Base-by-base conservation (phyloP, 371 early-diverging fungal species). In the Mortierella sp. region DNA sequence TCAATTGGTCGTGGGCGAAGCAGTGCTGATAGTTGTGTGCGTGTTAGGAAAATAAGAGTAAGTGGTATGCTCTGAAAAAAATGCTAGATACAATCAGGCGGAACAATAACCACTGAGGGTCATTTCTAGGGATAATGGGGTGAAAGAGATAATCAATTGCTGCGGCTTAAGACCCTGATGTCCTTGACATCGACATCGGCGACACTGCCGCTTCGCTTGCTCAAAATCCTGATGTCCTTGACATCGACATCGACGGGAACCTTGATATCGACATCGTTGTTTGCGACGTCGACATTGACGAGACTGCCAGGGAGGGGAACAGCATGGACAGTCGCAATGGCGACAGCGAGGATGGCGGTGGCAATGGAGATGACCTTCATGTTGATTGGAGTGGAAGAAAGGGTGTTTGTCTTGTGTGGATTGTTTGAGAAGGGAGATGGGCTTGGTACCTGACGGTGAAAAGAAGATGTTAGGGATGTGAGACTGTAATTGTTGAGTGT, bases 281-380 rank as follows among this genome's bases (percentile, higher is more conserved):
- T 3, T 11, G 45, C 2, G 64, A 47, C 64, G 1, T 9, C 11
- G 26, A 45, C 11, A 39, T 45, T 7, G 61, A 44, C 37, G 22
- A 22, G 37, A 7, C 19, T 10, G n/a, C 34, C 37, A 16, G 48
- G 47, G 31, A 73, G 9, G 40, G 79, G 73, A 4, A 67, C 63
- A 14, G 68, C 70, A 16, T 73, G 74, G 29, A 47, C 68, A 44
- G 66, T 29, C 9, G 61, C 74, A 8, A 73, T 11, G 14, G 44
- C 47, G 14, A 70, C 45, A 61, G 58, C 58, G 40, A 73, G 24
- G 14, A 78, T 40, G n/a, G 74, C 58, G 16, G 68, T 39, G 47
- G 66, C 50, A 55, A 78, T 65, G 43, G 70, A 43, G 44, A 78
- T 73, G 61, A 66, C 29, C 52, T 73, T 78, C 79, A 78, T 78